Conservation (phyloP, 2,329 filamentous ascomycete species). For the Tolypocladium album region DNA sequence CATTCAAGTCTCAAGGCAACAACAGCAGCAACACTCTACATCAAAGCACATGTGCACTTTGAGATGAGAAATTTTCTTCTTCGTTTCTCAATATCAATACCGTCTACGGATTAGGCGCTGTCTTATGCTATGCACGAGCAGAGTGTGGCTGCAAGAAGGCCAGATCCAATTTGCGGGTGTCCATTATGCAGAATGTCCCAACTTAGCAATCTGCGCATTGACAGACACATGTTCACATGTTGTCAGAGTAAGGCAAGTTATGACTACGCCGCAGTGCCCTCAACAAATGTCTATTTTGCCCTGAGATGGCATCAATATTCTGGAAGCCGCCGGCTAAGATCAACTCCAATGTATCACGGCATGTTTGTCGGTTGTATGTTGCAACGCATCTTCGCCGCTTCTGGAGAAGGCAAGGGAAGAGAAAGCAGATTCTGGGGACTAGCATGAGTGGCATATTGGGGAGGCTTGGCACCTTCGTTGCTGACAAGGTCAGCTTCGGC, state of each 20-base stretch:
- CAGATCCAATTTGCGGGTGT: not conserved
- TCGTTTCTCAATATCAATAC: no score
- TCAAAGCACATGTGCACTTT: no score
- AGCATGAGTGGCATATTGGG: not conserved
- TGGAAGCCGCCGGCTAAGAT: not conserved
- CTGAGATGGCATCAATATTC: not conserved
- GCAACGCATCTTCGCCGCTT: not conserved
- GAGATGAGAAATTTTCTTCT: no score
- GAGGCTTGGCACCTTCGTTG: conserved; percentile 11
- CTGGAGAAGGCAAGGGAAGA: not conserved
- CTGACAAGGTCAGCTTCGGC: conserved; percentile 24
- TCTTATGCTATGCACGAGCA: no score
- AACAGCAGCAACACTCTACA: no score
- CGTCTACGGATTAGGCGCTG: no score
- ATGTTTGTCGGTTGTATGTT: not conserved
- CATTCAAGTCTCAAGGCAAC: no score
- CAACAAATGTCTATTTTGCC: no score
- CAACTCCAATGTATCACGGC: not conserved
- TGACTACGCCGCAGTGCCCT: not conserved
- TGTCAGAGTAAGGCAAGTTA: no score
- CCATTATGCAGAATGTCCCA: not conserved
- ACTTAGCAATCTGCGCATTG: not conserved
- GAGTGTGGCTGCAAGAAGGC: not conserved
- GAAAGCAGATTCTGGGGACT: not conserved
- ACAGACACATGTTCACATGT: not conserved